Percentiles rank a stretch among this genome's conserved stretches.
These are phyloP conservation scores for Aspergillus baeticus DNA, from an alignment of 495 filamentous ascomycete species.

Conservation along the genomic window DNA sequence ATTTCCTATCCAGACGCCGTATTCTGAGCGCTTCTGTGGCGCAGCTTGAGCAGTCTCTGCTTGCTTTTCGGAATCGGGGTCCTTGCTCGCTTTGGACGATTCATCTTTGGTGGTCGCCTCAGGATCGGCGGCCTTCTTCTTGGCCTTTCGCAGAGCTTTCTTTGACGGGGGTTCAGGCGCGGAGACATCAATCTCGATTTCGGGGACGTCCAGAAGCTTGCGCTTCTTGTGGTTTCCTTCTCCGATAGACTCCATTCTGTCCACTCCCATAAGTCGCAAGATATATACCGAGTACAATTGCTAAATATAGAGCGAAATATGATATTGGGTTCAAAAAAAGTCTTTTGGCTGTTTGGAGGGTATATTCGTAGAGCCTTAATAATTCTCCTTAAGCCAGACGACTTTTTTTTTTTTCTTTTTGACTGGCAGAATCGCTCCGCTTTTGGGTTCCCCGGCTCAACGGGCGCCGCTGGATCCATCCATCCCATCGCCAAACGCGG, in stretches of 20 bases:
- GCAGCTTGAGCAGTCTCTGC: slow-evolving; percentile 32
- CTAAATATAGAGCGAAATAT: background rate
- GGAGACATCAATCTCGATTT: slow-evolving; percentile 85
- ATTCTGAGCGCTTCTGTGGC: slow-evolving; percentile 64
- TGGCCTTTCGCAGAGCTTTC: slow-evolving; percentile 77
- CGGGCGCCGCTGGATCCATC: background rate
- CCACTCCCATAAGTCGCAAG: background rate
- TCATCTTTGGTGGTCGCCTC: slow-evolving; percentile 5
- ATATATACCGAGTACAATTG: background rate
- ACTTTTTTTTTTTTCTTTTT: slow-evolving; percentile 24
- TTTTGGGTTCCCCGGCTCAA: slow-evolving; percentile 11
- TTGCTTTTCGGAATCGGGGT: slow-evolving; percentile 30
- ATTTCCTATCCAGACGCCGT: slow-evolving; percentile 96
- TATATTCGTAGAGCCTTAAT: background rate
- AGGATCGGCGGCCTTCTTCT: slow-evolving; percentile 58
- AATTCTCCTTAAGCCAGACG: background rate
- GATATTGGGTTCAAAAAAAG: background rate
- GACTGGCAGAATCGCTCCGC: slow-evolving; percentile 32
- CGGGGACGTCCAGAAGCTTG: slow-evolving; percentile 54
- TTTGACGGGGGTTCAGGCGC: slow-evolving; percentile 92
- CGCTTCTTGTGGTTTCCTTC: slow-evolving; percentile 64
- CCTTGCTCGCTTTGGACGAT: slow-evolving; percentile 29
- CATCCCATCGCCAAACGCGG: background rate
- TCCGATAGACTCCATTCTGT: slow-evolving; percentile 31
- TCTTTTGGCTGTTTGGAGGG: background rate